Percentiles rank a stretch among this genome's conserved stretches.
Conservation (phyloP, 345 rosid species). For the Lenwebbia sp. region DNA sequence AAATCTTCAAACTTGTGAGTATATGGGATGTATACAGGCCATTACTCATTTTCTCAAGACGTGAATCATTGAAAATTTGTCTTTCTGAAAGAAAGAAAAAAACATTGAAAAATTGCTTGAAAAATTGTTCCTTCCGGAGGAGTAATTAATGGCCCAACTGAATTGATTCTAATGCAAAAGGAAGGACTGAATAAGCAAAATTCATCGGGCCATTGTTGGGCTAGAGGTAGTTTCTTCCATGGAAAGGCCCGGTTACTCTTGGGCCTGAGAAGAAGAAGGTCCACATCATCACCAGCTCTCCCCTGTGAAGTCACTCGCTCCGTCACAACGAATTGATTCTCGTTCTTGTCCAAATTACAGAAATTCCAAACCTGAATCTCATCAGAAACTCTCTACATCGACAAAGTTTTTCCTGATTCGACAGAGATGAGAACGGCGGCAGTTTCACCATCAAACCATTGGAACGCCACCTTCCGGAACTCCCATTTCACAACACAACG, state of each 20-base stretch:
- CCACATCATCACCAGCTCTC: neutral
- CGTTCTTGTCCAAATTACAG: neutral
- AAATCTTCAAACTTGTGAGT: neutral
- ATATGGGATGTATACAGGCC: neutral
- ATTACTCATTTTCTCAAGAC: neutral
- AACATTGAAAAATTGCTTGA: no score
- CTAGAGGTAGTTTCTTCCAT: neutral
- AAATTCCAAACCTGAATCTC: neutral
- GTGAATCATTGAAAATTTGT: neutral
- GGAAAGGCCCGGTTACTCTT: neutral
- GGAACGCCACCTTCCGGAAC: neutral
- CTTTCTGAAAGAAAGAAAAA: no score
- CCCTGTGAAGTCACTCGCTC: neutral
- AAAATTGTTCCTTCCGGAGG: neutral
- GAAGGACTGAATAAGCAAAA: neutral
- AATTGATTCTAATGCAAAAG: neutral
- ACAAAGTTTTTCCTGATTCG: neutral
- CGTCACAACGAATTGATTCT: neutral
- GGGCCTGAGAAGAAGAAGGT: neutral
- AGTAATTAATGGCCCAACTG: neutral
- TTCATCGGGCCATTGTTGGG: neutral
- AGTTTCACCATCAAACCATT: neutral
- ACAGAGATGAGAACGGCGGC: neutral
- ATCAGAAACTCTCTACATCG: neutral
- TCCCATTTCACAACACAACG: neutral